Conservation (phyloP, 305 asterid genomes). For the Fraxinus dipetala region DNA sequence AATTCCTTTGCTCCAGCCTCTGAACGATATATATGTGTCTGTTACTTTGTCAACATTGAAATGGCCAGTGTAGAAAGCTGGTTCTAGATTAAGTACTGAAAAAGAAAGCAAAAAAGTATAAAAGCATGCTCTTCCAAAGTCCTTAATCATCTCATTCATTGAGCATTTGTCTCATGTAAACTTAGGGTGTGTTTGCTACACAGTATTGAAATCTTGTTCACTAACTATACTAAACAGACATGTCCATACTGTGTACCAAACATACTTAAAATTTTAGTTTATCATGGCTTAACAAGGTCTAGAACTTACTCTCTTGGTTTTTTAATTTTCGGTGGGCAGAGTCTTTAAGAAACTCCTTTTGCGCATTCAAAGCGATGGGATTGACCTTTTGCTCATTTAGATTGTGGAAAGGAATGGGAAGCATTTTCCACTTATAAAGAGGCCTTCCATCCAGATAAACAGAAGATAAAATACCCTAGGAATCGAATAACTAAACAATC, state of each 20-base stretch:
- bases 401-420: conserved; percentile 60
- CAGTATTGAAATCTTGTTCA: background rate
- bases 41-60: conserved; percentile 49
- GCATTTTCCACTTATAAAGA: conserved; percentile 69
- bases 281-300: conserved; percentile 8
- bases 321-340: conserved; percentile 31
- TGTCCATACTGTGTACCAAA: background rate
- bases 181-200: background rate
- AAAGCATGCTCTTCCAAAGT: conserved; percentile 1
- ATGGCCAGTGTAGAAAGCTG: conserved; percentile 70
- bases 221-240: background rate
- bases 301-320: conserved; percentile 40
- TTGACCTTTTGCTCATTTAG: conserved; percentile 42
- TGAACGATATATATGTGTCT: conserved; percentile 77
- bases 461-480: conserved; percentile 80
- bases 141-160: background rate
- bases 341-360: conserved; percentile 13
- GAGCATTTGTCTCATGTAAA: background rate
- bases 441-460: conserved; percentile 62
- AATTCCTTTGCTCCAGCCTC: conserved; percentile 89
- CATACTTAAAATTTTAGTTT: background rate
- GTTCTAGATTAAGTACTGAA: conserved; percentile 47
- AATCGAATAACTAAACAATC: conserved; percentile 27
- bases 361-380: conserved; percentile 37
- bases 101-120: conserved; percentile 14